A percentile compares a stretch with the other conserved stretches of the same genome.
Conservation (phyloP, 2,329 filamentous ascomycete species). For the Fusarium begoniae region DNA sequence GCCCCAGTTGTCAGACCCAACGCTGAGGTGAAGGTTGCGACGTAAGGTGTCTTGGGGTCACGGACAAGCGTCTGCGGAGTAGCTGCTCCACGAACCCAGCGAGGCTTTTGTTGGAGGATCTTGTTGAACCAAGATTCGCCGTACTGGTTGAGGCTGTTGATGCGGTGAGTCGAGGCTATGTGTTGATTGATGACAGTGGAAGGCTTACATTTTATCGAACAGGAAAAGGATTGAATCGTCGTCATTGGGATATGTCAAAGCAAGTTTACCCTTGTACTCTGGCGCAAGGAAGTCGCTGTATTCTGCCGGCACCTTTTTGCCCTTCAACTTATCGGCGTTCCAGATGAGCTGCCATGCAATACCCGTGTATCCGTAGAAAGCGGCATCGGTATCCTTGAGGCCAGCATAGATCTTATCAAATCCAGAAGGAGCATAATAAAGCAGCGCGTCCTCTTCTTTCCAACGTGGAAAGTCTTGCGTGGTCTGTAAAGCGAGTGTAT, state of each 20-base stretch:
- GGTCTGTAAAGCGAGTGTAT: background rate
- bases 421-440: background rate
- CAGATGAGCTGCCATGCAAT: background rate
- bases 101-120: background rate
- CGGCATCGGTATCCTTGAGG: background rate
- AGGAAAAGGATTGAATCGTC: background rate
- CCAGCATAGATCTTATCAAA: background rate
- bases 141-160: background rate
- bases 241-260: background rate
- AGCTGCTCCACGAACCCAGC: background rate
- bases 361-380: background rate
- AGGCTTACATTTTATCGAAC: background rate
- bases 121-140: background rate
- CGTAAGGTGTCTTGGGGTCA: background rate
- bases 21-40: background rate
- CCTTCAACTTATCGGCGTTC: background rate
- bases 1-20: rapidly evolving
- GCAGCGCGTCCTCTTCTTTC: background rate
- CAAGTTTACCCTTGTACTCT: background rate
- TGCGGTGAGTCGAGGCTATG: background rate
- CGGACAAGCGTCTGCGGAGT: background rate
- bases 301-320: background rate
- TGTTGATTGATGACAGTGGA: background rate
- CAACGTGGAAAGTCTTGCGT: background rate
- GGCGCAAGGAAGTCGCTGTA: background rate